phyloP scores from a whole-genome alignment of 495 filamentous ascomycete species.

The Penicillium flavigenum region DNA sequence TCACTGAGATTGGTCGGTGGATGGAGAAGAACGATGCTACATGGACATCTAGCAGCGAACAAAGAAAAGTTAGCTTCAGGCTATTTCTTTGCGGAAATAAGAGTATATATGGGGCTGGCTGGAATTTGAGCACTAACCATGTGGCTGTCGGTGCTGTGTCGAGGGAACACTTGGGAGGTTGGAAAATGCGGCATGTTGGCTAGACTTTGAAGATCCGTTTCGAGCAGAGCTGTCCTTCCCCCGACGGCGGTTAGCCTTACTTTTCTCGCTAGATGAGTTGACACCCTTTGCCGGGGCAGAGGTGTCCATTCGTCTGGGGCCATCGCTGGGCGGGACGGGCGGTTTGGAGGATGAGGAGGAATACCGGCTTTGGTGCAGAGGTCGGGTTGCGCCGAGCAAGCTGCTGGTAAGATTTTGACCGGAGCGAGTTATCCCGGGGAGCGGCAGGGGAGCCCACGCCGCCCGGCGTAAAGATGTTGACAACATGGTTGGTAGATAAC shows the following conservation, averaged over 20 bases:
- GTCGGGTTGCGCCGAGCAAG: slow-evolving; percentile 33
- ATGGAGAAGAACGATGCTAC: slow-evolving; percentile 93
- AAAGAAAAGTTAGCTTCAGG: slow-evolving; percentile 6
- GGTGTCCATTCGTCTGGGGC: slow-evolving; percentile 41
- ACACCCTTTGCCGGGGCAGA: slow-evolving; percentile 45
- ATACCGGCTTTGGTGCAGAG: slow-evolving; percentile 53
- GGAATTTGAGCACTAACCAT: slow-evolving; percentile 53
- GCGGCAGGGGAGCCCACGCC: slow-evolving; percentile 39
- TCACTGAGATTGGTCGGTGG: slow-evolving; percentile 90
- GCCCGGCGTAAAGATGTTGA: slow-evolving; percentile 51
- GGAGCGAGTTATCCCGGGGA: slow-evolving; percentile 38
- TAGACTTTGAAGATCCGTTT: slow-evolving; percentile 38
- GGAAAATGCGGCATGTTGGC: slow-evolving; percentile 44
- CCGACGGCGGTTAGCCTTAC: slow-evolving; percentile 37
- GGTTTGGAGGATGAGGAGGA: slow-evolving; percentile 56
- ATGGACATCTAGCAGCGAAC: slow-evolving; percentile 63
- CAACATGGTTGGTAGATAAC: slow-evolving; percentile 43
- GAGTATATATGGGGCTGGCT: neutral
- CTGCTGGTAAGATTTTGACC: slow-evolving; percentile 34
- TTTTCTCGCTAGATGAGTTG: slow-evolving; percentile 39
- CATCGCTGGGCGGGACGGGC: slow-evolving; percentile 46
- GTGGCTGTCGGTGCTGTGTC: slow-evolving; percentile 72
- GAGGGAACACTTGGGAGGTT: slow-evolving; percentile 80
- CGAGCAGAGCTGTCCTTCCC: slow-evolving; percentile 41
- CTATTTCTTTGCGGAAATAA: neutral